phyloP scores from a whole-genome alignment of 805 yeast genomes.

The Kluyveromyces siamensis region DNA sequence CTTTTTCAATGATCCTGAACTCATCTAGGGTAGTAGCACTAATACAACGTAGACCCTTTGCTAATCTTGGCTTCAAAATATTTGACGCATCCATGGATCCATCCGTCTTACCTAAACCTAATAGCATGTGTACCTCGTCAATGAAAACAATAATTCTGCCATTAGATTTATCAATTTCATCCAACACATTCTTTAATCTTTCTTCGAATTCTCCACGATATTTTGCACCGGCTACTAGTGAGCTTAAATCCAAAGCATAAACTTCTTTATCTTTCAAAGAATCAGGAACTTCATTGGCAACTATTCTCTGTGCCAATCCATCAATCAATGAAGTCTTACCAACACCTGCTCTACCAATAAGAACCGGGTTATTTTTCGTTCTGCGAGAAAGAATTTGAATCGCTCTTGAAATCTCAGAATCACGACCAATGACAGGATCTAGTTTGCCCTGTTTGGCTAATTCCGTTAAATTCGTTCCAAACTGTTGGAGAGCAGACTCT shows the following conservation, averaged over 20 bases:
- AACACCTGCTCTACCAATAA: conserved; percentile 95
- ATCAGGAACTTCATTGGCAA: conserved; percentile 90
- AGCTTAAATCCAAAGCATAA: conserved; percentile 78
- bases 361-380: conserved; percentile 90
- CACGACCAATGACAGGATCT: conserved; percentile 96
- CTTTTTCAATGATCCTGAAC: conserved; percentile 90
- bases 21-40: conserved; percentile 97
- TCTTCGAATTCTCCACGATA: conserved; percentile 95
- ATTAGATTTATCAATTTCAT: conserved; percentile 71
- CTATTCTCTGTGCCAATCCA: conserved; percentile 89
- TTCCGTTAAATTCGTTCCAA: conserved; percentile 77
- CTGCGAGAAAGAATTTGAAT: conserved; percentile 86
- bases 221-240: conserved; percentile 89
- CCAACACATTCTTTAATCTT: conserved; percentile 68
- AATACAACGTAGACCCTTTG: conserved; percentile 89
- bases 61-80: conserved; percentile 84
- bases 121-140: conserved; percentile 81
- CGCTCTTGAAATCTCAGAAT: conserved; percentile 88
- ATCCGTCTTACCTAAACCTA: conserved; percentile 88
- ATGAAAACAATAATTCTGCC: conserved; percentile 75
- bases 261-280: conserved; percentile 80
- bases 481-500: conserved; percentile 73
- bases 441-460: conserved; percentile 83
- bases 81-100: conserved; percentile 96
- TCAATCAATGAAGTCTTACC: conserved; percentile 97